Conservation (phyloP, 768 basidiomycete species). For the Xerocomellus amylosporus region DNA sequence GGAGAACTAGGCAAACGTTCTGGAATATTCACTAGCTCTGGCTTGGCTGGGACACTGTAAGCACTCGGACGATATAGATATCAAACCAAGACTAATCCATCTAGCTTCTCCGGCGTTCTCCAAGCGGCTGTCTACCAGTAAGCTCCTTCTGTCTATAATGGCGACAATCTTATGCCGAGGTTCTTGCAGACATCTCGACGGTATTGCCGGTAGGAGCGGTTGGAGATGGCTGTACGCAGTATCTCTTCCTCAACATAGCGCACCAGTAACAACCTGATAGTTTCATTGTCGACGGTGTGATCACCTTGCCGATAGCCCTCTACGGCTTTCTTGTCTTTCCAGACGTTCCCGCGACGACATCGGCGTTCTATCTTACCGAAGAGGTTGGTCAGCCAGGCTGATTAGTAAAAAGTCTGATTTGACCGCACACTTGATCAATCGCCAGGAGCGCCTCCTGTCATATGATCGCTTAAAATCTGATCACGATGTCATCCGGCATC, state of each 20-base stretch:
- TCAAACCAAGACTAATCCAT: neutral
- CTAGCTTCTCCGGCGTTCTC: conserved; percentile 61
- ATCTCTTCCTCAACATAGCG: neutral
- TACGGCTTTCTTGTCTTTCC: conserved; percentile 53
- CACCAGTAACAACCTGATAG: conserved; percentile 27
- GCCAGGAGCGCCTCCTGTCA: conserved; percentile 55
- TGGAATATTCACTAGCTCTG: conserved; percentile 68
- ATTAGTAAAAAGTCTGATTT: neutral
- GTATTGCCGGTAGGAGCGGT: conserved; percentile 51
- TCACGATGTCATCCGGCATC: conserved; percentile 40
- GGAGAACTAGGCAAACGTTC: conserved; percentile 70
- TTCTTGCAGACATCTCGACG: conserved; percentile 46
- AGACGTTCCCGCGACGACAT: conserved; percentile 62
- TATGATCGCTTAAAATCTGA: conserved; percentile 43
- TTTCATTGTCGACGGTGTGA: conserved; percentile 69
- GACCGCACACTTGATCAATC: neutral
- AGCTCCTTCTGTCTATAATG: conserved; percentile 7
- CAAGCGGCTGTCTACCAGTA: conserved; percentile 63
- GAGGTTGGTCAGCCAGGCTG: conserved; percentile 40
- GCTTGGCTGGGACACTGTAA: conserved; percentile 59
- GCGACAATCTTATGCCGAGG: neutral
- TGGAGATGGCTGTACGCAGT: conserved; percentile 60
- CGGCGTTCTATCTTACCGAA: conserved; percentile 59
- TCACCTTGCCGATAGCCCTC: conserved; percentile 67
- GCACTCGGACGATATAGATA: conserved; percentile 7